Evolutionary conservation across 129 eudicot species (phyloP).

Genomic region (Oenanthe sinensis): DNA sequence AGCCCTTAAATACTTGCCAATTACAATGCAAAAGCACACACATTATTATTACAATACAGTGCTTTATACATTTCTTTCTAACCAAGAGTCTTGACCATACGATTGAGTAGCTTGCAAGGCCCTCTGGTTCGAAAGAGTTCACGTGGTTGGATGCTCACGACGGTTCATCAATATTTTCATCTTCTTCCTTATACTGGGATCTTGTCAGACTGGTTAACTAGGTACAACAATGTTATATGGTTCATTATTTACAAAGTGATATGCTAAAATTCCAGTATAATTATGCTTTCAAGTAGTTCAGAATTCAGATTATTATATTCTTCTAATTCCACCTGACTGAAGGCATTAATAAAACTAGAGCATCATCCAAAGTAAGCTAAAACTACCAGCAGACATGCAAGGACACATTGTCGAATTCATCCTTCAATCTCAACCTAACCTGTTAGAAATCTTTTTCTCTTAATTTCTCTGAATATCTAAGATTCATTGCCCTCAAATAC

Average conservation of each 20-base stretch:
- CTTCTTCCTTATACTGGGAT: conserved; percentile 32
- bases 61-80: neutral
- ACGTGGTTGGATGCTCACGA: conserved; percentile 21
- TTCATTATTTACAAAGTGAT: neutral
- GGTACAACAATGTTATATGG: conserved; percentile 17
- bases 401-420: neutral
- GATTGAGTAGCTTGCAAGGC: conserved; percentile 30
- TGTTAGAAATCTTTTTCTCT: neutral
- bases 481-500: neutral
- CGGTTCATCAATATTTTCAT: conserved; percentile 28
- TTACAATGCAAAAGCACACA: neutral
- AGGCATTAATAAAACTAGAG: neutral
- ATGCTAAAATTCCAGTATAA: neutral
- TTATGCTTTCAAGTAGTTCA: neutral
- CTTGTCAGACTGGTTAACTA: conserved; percentile 24
- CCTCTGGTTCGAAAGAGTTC: conserved; percentile 23
- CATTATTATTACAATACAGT: neutral
- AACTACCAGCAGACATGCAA: neutral
- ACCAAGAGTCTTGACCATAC: neutral
- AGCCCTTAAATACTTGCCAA: neutral
- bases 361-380: neutral
- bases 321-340: neutral
- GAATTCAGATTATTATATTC: neutral
- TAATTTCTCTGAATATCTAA: neutral
- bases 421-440: neutral